Evolutionary conservation across 345 rosid species (phyloP).

Genomic region (Brassica juncea): DNA sequence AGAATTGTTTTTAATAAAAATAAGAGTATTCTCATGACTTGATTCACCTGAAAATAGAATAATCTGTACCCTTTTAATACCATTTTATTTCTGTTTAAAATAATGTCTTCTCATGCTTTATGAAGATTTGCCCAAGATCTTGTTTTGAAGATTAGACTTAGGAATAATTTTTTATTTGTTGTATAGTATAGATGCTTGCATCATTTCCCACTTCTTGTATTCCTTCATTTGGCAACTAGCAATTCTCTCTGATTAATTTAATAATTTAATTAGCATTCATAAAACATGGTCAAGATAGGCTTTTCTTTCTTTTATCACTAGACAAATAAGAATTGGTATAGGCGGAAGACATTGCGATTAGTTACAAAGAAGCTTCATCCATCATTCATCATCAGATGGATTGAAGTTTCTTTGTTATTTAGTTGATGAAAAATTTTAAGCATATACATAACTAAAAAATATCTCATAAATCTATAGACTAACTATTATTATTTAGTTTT

Average conservation of each 20-base stretch:
- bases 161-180: conserved; percentile 40
- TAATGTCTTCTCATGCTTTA: conserved; percentile 65
- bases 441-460: not conserved
- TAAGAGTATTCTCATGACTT: conserved; percentile 59
- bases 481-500: not conserved
- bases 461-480: not conserved
- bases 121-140: conserved; percentile 97
- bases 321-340: conserved; percentile 38
- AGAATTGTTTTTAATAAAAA: conserved; percentile 36
- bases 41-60: conserved; percentile 76
- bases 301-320: conserved; percentile 26
- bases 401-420: too few relatives aligned
- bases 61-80: conserved; percentile 16
- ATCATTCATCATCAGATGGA: conserved; percentile 48
- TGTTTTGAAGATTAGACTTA: conserved; percentile 57
- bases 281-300: conserved; percentile 65
- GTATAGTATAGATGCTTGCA: conserved; percentile 65
- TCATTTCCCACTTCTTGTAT: conserved; percentile 88
- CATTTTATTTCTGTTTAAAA: conserved; percentile 52
- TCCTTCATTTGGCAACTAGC: conserved; percentile 74
- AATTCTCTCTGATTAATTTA: conserved; percentile 41
- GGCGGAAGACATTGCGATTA: conserved; percentile 50
- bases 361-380: conserved; percentile 56
- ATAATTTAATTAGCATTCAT: conserved; percentile 41
- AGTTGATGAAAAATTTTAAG: conserved; percentile 44